Evolutionary conservation across 306 rosid species (phyloP).

Genomic region (Lupinus albus): DNA sequence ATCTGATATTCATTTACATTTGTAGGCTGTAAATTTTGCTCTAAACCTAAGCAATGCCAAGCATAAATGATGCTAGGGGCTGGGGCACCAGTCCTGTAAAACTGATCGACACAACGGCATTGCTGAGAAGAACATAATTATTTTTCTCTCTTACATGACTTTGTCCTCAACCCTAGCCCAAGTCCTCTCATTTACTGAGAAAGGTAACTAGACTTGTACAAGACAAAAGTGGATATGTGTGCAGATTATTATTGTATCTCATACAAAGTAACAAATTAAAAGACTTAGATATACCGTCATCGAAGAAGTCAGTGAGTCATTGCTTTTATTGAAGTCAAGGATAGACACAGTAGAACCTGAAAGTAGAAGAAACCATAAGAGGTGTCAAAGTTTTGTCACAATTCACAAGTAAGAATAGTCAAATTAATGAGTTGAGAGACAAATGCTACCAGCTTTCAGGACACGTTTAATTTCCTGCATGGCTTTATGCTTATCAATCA

Average conservation of each 20-base stretch:
- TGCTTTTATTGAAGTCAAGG: conserved; percentile 84
- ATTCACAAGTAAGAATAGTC: conserved; percentile 20
- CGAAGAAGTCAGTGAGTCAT: conserved; percentile 51
- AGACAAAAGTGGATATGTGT: conserved; percentile 4
- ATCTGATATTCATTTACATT: neutral
- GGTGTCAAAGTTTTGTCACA: conserved; percentile 24
- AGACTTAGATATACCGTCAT: conserved; percentile 57
- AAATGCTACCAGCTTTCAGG: conserved; percentile 65
- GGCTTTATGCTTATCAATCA: conserved; percentile 68
- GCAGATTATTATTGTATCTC: neutral
- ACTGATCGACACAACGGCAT: conserved; percentile 2
- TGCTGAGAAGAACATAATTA: neutral
- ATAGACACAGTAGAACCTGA: conserved; percentile 72
- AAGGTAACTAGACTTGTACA: neutral
- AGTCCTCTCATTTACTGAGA: conserved; percentile 11
- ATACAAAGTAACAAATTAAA: neutral
- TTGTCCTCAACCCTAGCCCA: conserved; percentile 6
- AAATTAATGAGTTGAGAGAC: neutral
- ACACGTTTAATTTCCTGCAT: conserved; percentile 76
- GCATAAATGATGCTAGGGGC: neutral
- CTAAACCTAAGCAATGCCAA: neutral
- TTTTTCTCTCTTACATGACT: conserved; percentile 7
- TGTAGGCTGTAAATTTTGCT: neutral
- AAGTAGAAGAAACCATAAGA: conserved; percentile 31
- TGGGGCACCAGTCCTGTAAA: neutral